phyloP scores from a whole-genome alignment of 148 eudicot genomes.

The Hydrangea macrophylla region DNA sequence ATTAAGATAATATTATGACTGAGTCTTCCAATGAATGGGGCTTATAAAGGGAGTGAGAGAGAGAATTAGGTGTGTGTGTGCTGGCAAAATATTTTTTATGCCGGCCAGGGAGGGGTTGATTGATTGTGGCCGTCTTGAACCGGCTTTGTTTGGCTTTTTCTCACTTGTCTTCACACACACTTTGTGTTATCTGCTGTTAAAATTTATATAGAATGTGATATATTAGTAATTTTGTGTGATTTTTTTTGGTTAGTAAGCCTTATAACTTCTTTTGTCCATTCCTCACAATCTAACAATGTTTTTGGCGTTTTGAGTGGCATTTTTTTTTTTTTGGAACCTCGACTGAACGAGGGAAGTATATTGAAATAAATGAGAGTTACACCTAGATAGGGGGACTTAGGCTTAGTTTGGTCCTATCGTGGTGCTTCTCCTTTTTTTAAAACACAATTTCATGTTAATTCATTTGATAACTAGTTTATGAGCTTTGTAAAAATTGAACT shows the following conservation, averaged over 20 bases:
- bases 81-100: not conserved
- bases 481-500: too few species aligned
- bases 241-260: too few species aligned
- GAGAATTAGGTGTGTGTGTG: not conserved
- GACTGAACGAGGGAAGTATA: too few species aligned
- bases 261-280: not conserved
- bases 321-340: not conserved
- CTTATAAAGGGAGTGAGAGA: not conserved
- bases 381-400: too few species aligned
- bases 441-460: too few species aligned
- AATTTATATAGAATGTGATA: not conserved
- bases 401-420: too few species aligned
- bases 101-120: slow-evolving; percentile 4
- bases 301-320: not conserved
- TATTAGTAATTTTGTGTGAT: not conserved
- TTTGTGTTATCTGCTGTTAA: slow-evolving; percentile 10
- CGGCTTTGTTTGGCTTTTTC: slow-evolving; percentile 4
- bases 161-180: slow-evolving; percentile 6
- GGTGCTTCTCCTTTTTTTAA: too few species aligned
- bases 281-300: not conserved
- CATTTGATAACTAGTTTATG: too few species aligned
- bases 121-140: slow-evolving; percentile 11
- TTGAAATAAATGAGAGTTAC: too few species aligned
- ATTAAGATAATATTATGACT: slow-evolving; percentile 12
- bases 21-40: slow-evolving; percentile 20